Evolutionary conservation across 768 basidiomycete genomes (phyloP).

Genomic region (Russula dissimulans): DNA sequence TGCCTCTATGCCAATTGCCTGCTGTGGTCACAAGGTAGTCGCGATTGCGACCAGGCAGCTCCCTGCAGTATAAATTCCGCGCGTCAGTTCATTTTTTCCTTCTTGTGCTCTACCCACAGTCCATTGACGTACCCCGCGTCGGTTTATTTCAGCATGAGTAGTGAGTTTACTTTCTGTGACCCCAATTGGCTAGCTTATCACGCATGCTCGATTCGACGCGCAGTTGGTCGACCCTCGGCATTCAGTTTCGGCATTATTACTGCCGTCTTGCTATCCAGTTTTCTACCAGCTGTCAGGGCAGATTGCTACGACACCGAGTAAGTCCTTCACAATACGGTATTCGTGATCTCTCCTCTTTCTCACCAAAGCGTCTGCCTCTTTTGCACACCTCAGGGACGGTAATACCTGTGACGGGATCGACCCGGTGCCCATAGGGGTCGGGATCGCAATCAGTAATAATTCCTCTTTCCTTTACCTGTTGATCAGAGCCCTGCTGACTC

Average conservation of each 20-base stretch:
- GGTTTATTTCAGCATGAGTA: no score
- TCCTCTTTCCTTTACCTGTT: background rate
- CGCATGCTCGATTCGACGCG: background rate
- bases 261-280: background rate
- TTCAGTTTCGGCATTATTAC: background rate
- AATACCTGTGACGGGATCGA: background rate
- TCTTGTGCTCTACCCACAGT: no score
- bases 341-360: no score
- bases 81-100: no score
- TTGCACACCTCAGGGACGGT: background rate
- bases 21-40: no score
- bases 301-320: background rate
- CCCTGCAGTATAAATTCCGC: no score
- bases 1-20: no score
- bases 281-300: constrained; percentile 3
- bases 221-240: background rate
- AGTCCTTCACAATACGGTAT: background rate
- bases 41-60: no score
- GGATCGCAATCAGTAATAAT: background rate
- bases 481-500: background rate
- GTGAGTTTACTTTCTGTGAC: no score
- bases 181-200: no score
- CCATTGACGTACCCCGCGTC: no score
- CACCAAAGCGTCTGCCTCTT: background rate
- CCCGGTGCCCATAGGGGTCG: background rate